Percentiles rank a stretch among this genome's conserved stretches.
Conservation (phyloP, 371 early-diverging fungal species). For the Quaeritorhiza haematococci region DNA sequence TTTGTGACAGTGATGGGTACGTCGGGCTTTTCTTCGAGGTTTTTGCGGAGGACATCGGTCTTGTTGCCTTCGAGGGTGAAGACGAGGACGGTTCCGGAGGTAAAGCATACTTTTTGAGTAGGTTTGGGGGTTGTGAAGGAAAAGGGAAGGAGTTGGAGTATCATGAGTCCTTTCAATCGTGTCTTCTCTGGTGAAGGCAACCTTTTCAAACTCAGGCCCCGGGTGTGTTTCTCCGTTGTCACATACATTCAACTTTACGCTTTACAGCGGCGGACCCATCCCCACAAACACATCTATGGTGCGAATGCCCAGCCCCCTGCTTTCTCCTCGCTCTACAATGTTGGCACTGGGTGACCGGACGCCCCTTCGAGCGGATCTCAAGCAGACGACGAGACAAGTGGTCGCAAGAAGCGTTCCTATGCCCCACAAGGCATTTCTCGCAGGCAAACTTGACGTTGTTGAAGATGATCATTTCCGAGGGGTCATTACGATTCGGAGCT, state of each 20-base stretch:
- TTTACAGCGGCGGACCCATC: background rate
- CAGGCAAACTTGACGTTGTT: constrained; percentile 14
- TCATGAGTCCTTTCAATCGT: background rate
- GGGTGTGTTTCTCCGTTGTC: background rate
- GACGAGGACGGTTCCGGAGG: background rate
- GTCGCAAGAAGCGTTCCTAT: constrained; percentile 11
- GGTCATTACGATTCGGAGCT: too few species aligned
- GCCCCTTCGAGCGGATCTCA: constrained; percentile 13
- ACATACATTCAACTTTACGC: constrained; percentile 7
- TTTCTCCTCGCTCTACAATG: constrained; percentile 12
- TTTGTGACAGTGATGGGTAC: constrained; percentile 1
- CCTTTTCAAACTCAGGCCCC: background rate
- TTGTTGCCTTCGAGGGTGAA: background rate
- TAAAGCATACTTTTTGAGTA: background rate
- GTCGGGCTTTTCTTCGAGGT: background rate
- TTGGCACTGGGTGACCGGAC: constrained; percentile 14
- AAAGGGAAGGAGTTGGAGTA: background rate
- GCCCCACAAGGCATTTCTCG: constrained; percentile 14
- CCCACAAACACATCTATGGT: constrained; percentile 16
- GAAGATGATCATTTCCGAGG: constrained; percentile 12
- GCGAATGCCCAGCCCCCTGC: constrained; percentile 13
- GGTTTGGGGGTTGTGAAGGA: background rate
- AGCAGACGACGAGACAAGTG: constrained; percentile 10
- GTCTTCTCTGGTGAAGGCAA: background rate
- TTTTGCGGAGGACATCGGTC: constrained; percentile 4